A percentile compares a stretch with the other conserved stretches of the same genome.
These are phyloP conservation scores for Plenodomus biglobosus DNA, from an alignment of 2,329 filamentous ascomycete species.

Conservation along the genomic window DNA sequence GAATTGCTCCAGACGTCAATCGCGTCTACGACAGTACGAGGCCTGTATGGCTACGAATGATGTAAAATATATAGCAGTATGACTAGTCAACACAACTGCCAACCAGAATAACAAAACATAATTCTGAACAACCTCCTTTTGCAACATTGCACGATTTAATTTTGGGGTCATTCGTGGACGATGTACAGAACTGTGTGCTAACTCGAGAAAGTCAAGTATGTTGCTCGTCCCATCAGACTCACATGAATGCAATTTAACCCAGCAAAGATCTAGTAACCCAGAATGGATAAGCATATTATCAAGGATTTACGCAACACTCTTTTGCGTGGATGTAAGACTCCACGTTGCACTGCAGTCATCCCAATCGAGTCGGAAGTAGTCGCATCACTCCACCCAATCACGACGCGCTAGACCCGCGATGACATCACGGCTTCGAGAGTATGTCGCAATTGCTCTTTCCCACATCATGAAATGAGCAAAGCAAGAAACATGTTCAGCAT, in stretches of 20 bases:
- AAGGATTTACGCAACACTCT: background rate
- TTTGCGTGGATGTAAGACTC: background rate
- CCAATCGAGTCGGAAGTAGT: background rate
- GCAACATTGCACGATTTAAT: background rate
- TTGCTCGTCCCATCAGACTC: too few relatives aligned
- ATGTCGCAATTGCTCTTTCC: constrained; percentile 17
- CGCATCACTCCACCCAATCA: constrained; percentile 7
- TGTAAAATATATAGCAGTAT: background rate
- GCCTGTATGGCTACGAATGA: constrained; percentile 18
- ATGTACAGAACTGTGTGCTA: too few relatives aligned
- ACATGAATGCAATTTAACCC: too few relatives aligned
- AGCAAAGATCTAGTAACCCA: too few relatives aligned
- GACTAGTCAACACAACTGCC: background rate
- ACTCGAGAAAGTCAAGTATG: too few relatives aligned
- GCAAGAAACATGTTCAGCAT: constrained; percentile 11
- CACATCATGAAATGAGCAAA: constrained; percentile 3
- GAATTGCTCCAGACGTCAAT: background rate
- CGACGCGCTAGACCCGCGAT: constrained; percentile 3
- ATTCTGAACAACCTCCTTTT: background rate
- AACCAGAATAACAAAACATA: background rate
- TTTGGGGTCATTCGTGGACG: too few relatives aligned
- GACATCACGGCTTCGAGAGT: constrained; percentile 13
- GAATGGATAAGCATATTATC: too few relatives aligned
- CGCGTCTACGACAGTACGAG: constrained; percentile 4
- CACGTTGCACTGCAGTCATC: background rate